Conservation (phyloP, 1,284 basidiomycete genomes). For the Pholiota adiposa region DNA sequence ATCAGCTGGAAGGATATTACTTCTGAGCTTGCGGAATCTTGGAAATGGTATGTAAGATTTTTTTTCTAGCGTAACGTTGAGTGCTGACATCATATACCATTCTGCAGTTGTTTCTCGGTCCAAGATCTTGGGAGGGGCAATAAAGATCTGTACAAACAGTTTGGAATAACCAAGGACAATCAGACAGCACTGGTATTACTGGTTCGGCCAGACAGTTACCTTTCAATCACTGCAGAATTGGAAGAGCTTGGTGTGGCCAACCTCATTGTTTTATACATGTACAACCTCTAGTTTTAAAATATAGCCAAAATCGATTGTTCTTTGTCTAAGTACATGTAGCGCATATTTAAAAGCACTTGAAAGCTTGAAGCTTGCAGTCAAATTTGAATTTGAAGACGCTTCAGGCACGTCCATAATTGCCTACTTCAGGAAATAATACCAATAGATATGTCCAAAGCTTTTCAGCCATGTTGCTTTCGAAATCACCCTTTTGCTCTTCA, state of each 20-base stretch:
- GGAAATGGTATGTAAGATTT: conserved; percentile 3
- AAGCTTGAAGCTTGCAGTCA: too few relatives aligned
- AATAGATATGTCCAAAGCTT: too few relatives aligned
- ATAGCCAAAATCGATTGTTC: too few relatives aligned
- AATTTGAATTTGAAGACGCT: too few relatives aligned
- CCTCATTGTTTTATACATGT: neutral
- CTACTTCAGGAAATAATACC: too few relatives aligned
- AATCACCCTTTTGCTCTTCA: too few relatives aligned
- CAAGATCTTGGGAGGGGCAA: neutral
- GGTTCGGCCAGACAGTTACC: conserved; percentile 5
- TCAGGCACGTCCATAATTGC: too few relatives aligned
- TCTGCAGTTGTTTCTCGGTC: neutral
- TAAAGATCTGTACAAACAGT: conserved; percentile 3
- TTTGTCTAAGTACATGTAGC: too few relatives aligned
- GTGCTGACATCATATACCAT: too few relatives aligned
- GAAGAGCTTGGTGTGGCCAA: neutral
- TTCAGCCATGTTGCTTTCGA: too few relatives aligned
- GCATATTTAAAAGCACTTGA: too few relatives aligned
- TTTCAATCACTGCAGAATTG: neutral
- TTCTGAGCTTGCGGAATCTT: neutral
- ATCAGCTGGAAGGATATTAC: conserved; percentile 8
- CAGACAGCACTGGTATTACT: neutral
- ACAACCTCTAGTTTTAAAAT: neutral
- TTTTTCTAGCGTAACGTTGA: neutral
- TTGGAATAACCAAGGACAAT: neutral